Evolutionary conservation across 768 basidiomycete species (phyloP), one percentile per base, ranked within the genome.

Genomic region (Dacryopinax spathularia): DNA sequence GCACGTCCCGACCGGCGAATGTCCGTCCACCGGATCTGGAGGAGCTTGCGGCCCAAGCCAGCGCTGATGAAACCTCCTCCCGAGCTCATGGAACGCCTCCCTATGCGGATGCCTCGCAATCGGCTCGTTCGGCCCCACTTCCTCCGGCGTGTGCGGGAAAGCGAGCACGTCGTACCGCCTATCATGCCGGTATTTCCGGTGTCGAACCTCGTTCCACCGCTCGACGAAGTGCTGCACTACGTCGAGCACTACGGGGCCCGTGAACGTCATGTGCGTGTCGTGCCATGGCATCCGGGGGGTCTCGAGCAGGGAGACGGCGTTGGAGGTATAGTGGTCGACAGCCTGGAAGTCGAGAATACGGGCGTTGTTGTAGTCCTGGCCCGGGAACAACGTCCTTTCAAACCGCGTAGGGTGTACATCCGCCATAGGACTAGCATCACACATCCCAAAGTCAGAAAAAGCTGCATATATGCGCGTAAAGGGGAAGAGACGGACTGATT

Each of bases 401-500:
- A 93, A 92, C 68, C 93, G 80, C 1, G 91, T 91, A 0, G 91
- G 92, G 71, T 97, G 93, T 1, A 84, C 89, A 69, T 99, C 95
- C 2, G 93, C 88, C 36, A 97, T 81, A 0, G 93, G 93, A 72
- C 74, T 74, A 63, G 41, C 34, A 31, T 12, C 25, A 29, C 12
- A 33, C 16, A 20, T 37, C 3, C 34, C 33, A 62, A 29, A 33
- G 5, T 34, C 39, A 39, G 63, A 20, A n/a, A 27, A 27, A 20
- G n/a, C 25, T 37, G 12, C n/a, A n/a, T n/a, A n/a, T n/a, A n/a
- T n/a, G n/a, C n/a, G n/a, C n/a, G n/a, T 27, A 1, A 35, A 48
- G 60, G 29, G 15, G 16, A 33, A 18, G 27, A 33, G 33, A 62
- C 69, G 37, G 41, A 72, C 71, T 92, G 89, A 37, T 77, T 87